Percentiles rank a stretch among this genome's conserved stretches.
Evolutionary conservation across 306 rosid species (phyloP).

Genomic region (Senna siamea): DNA sequence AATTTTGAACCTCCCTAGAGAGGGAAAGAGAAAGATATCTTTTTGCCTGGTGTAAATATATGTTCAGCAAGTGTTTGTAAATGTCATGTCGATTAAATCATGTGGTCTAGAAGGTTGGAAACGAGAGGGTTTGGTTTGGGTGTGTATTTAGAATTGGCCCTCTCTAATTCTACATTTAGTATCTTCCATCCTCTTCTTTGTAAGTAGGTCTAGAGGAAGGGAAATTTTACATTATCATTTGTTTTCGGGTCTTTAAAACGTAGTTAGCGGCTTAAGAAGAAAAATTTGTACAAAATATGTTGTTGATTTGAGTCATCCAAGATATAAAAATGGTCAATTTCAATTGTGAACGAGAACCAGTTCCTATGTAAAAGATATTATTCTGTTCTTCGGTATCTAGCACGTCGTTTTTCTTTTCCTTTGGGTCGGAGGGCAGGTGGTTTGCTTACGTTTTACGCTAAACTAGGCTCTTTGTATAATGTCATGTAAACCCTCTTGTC

Average conservation of each 20-base stretch:
- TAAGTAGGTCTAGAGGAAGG: conserved; percentile 49
- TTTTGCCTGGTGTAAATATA: conserved; percentile 53
- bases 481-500: no score
- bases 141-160: conserved; percentile 36
- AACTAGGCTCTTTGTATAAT: no score
- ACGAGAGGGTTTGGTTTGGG: conserved; percentile 41
- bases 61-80: conserved; percentile 45
- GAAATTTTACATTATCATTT: conserved; percentile 32
- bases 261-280: conserved; percentile 47
- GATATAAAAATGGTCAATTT: background rate
- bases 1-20: conserved; percentile 50
- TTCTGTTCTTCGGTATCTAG: background rate
- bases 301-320: conserved; percentile 44
- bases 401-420: background rate
- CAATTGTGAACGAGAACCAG: conserved; percentile 4
- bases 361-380: background rate
- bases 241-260: conserved; percentile 38
- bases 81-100: conserved; percentile 53
- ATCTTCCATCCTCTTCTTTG: conserved; percentile 46
- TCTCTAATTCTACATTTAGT: conserved; percentile 5
- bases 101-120: conserved; percentile 9
- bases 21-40: conserved; percentile 34
- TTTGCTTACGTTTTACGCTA: conserved; percentile 41
- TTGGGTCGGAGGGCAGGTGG: background rate
- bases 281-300: conserved; percentile 58